Percentiles rank a stretch among this genome's conserved stretches.
phyloP scores from a whole-genome alignment of 176 grass and related monocot genomes.

The Bromus sterilis region DNA sequence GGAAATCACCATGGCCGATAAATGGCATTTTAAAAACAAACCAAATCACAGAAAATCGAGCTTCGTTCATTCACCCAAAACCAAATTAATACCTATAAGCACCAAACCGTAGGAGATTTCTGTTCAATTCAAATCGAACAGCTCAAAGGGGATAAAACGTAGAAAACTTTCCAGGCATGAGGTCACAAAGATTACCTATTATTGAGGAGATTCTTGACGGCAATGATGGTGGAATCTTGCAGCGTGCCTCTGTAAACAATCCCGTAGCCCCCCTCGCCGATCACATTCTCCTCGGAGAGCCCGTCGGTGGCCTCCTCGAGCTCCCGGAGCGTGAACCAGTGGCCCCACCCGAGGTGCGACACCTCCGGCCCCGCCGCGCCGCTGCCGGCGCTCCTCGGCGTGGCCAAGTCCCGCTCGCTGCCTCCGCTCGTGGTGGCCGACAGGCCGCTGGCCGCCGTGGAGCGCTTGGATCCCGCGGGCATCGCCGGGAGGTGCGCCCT shows the following conservation, averaged over 20 bases:
- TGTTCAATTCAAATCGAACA: not conserved
- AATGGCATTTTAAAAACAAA: not conserved
- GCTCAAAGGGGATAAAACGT: not conserved
- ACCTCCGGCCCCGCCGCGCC: slow-evolving; percentile 46
- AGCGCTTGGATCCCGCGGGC: slow-evolving; percentile 27
- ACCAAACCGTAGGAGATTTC: not conserved
- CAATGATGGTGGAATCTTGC: slow-evolving; percentile 53
- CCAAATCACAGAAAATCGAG: not conserved
- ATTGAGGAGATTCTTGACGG: slow-evolving; percentile 92
- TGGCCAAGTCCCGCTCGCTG: slow-evolving; percentile 29
- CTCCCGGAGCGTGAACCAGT: slow-evolving; percentile 90
- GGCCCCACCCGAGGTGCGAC: slow-evolving; percentile 94
- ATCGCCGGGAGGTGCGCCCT: slow-evolving; percentile 24
- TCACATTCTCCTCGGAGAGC: slow-evolving; percentile 84
- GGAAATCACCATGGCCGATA: not conserved
- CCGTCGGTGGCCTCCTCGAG: slow-evolving; percentile 75
- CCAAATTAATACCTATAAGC: no score
- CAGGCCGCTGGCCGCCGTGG: slow-evolving; percentile 27
- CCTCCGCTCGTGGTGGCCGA: slow-evolving; percentile 68
- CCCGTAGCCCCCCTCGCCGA: slow-evolving; percentile 90
- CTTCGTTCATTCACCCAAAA: no score
- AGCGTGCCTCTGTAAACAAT: slow-evolving; percentile 84
- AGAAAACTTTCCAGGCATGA: not conserved
- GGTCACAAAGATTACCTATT: slow-evolving; percentile 44
- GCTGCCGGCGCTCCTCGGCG: slow-evolving; percentile 33